Conservation (phyloP, 2,329 filamentous ascomycete species). For the Biscogniauxia sp. region DNA sequence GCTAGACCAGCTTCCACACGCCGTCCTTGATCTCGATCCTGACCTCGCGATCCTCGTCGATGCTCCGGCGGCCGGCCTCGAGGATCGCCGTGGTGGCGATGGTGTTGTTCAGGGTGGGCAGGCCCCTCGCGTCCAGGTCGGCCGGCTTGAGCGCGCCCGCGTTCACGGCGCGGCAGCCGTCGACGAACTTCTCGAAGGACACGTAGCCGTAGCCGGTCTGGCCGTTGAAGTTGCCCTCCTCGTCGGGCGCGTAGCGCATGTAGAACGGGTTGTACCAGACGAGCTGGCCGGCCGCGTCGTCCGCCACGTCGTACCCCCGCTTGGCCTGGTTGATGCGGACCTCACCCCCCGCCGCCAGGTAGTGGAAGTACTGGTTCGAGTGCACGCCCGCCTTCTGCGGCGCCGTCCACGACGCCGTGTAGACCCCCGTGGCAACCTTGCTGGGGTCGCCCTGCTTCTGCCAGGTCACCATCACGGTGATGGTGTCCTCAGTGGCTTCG, state of each 20-base stretch:
- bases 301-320: slow-evolving; percentile 91
- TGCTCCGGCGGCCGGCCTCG: slow-evolving; percentile 77
- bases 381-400: slow-evolving; percentile 93
- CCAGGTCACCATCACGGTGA: slow-evolving; percentile 88
- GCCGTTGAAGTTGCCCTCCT: slow-evolving; percentile 90
- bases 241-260: slow-evolving; percentile 91
- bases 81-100: slow-evolving; percentile 89
- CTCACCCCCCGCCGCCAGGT: slow-evolving; percentile 80
- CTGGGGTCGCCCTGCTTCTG: slow-evolving; percentile 65
- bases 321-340: slow-evolving; percentile 90
- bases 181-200: slow-evolving; percentile 93
- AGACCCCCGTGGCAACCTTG: slow-evolving; percentile 81
- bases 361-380: slow-evolving; percentile 96
- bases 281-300: slow-evolving; percentile 67
- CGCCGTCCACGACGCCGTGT: slow-evolving; percentile 93
- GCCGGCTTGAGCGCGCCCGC: slow-evolving; percentile 68
- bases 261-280: slow-evolving; percentile 94
- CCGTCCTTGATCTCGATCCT: slow-evolving; percentile 67
- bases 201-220: slow-evolving; percentile 92
- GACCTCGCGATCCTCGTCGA: slow-evolving; percentile 79
- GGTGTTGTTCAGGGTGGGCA: slow-evolving; percentile 86
- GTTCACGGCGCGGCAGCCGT: slow-evolving; percentile 78
- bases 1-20: slow-evolving; percentile 63
- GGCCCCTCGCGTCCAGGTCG: slow-evolving; percentile 73
- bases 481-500: slow-evolving; percentile 84